A percentile compares a stretch with the other conserved stretches of the same genome.
phyloP scores from a whole-genome alignment of 257 asterid genomes.

The Ballota nigra region DNA sequence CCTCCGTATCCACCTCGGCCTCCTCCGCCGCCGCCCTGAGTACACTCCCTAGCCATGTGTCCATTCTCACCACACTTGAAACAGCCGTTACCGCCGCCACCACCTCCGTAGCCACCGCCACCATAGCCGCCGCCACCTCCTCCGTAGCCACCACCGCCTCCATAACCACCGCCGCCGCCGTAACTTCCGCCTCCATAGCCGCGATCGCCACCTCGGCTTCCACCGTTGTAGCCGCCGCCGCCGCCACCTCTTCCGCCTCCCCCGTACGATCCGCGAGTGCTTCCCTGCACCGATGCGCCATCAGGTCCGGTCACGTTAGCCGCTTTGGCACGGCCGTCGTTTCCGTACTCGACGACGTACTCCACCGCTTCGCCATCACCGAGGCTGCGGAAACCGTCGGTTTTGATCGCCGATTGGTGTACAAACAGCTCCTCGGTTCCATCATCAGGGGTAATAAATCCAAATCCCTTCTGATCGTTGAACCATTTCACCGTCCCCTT shows the following conservation, averaged over 20 bases:
- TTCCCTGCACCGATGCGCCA: conserved; percentile 54
- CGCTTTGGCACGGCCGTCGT: conserved; percentile 62
- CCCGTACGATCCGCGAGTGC: conserved; percentile 35
- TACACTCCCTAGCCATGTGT: conserved; percentile 38
- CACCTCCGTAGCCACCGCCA: conserved; percentile 25
- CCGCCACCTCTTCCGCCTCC: conserved; percentile 30
- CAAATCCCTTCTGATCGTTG: conserved; percentile 74
- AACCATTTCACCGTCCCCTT: conserved; percentile 87
- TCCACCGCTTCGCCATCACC: conserved; percentile 75
- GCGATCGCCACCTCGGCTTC: conserved; percentile 28
- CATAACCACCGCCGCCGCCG: conserved; percentile 22
- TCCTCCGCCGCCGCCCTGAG: conserved; percentile 32
- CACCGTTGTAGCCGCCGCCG: conserved; percentile 16
- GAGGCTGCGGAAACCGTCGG: conserved; percentile 69
- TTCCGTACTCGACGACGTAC: conserved; percentile 47
- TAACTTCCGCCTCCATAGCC: conserved; percentile 22
- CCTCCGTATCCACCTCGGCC: conserved; percentile 20
- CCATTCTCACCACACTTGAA: conserved; percentile 38
- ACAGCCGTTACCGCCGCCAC: conserved; percentile 34
- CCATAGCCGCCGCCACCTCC: conserved; percentile 23
- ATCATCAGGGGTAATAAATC: conserved; percentile 81
- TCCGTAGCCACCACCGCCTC: conserved; percentile 31
- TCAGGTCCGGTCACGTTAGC: conserved; percentile 59
- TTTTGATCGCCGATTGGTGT: conserved; percentile 71
- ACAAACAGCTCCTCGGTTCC: conserved; percentile 86